These are phyloP conservation scores for Botryotinia convoluta DNA, from an alignment of 2,329 filamentous ascomycete species.

Conservation along the genomic window DNA sequence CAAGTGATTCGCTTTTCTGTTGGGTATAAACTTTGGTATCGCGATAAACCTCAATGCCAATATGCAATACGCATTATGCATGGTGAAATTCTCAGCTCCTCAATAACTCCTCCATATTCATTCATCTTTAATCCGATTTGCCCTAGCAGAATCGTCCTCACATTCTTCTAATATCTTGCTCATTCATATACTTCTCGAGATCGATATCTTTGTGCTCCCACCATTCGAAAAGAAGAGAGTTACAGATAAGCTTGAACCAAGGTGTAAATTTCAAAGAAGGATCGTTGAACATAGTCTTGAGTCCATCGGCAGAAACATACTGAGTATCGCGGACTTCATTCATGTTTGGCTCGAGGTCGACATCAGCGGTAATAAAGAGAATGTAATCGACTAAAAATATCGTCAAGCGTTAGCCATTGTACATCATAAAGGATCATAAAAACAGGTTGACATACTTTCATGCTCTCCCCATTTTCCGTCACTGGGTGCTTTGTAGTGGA, in stretches of 20 bases:
- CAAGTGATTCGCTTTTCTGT: conserved; percentile 20
- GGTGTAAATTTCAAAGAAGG: conserved; percentile 83
- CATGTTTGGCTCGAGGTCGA: conserved; percentile 74
- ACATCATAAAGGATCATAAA: conserved; percentile 20
- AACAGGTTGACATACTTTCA: conserved; percentile 66
- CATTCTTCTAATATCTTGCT: conserved; percentile 88
- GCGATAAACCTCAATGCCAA: conserved; percentile 19
- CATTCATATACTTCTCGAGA: conserved; percentile 80
- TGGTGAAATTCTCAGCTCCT: neutral
- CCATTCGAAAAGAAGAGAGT: conserved; percentile 97
- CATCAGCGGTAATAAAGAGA: conserved; percentile 92
- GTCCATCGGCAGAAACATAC: conserved; percentile 78
- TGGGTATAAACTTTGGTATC: conserved; percentile 13
- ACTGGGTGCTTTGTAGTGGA: conserved; percentile 97
- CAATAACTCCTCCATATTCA: conserved; percentile 16
- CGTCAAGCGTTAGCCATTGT: conserved; percentile 7
- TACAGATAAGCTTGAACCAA: conserved; percentile 99
- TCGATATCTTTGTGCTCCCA: conserved; percentile 82
- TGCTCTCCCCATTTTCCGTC: conserved; percentile 99
- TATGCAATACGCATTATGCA: conserved; percentile 14
- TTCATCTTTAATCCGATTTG: conserved; percentile 3
- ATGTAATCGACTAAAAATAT: conserved; percentile 82
- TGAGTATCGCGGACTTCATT: conserved; percentile 87
- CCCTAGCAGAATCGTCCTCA: conserved; percentile 25
- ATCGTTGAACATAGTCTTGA: conserved; percentile 84